phyloP scores from a whole-genome alignment of 352 stramenopile genomes.

The Phytophthora aleatoria region DNA sequence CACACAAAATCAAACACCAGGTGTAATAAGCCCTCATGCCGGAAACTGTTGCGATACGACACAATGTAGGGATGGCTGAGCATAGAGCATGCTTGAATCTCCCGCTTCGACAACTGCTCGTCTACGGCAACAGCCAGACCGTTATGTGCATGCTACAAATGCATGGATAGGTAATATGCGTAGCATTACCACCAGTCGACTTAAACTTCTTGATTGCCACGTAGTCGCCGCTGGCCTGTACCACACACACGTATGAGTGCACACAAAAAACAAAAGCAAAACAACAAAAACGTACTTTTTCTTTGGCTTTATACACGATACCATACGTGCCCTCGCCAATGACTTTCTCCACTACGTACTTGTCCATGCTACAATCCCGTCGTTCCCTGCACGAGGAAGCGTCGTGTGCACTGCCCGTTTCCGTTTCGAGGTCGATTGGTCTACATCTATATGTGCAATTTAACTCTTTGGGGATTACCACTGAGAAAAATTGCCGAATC shows the following conservation, averaged over 20 bases:
- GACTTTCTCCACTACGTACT: slow-evolving; percentile 80
- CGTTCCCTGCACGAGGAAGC: not conserved
- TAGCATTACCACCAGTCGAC: slow-evolving; percentile 46
- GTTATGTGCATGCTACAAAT: slow-evolving; percentile 1
- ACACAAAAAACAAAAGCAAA: not conserved
- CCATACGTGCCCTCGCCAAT: slow-evolving; percentile 87
- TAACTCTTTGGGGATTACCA: slow-evolving; percentile 45
- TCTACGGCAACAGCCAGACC: slow-evolving; percentile 33
- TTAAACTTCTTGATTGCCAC: slow-evolving; percentile 90
- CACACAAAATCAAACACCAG: slow-evolving; percentile 83
- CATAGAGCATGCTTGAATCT: slow-evolving; percentile 86
- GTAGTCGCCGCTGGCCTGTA: slow-evolving; percentile 58
- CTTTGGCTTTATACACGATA: slow-evolving; percentile 77
- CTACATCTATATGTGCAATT: slow-evolving; percentile 2
- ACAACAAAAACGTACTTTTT: slow-evolving; percentile 54
- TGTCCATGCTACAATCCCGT: slow-evolving; percentile 60
- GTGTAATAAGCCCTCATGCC: slow-evolving; percentile 74
- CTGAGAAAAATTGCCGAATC: slow-evolving; percentile 81
- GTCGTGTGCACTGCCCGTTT: not conserved
- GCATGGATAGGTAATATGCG: not conserved
- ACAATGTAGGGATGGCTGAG: slow-evolving; percentile 82
- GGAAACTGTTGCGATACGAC: slow-evolving; percentile 83
- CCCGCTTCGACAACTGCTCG: slow-evolving; percentile 76
- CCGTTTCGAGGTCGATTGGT: slow-evolving; percentile 27
- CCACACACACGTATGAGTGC: not conserved